Evolutionary conservation across 495 filamentous ascomycete genomes (phyloP).

Genomic region (Stereocaulon alpinum): DNA sequence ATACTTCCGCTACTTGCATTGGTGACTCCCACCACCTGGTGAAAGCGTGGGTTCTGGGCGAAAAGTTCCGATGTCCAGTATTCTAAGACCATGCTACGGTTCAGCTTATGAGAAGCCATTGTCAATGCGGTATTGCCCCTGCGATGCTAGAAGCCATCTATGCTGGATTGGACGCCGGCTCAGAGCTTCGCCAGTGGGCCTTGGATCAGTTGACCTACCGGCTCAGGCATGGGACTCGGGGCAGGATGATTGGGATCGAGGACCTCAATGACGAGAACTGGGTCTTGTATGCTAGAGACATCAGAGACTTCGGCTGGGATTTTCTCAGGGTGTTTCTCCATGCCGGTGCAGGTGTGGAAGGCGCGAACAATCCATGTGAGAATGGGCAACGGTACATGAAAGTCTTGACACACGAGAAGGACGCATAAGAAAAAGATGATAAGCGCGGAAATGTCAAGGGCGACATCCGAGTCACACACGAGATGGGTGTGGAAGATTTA

Average conservation of each 20-base stretch:
- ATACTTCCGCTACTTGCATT: too few relatives aligned
- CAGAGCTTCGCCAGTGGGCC: background rate
- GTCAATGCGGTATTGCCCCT: background rate
- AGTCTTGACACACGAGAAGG: background rate
- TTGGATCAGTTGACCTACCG: background rate
- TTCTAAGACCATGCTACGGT: background rate
- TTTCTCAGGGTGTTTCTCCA: background rate
- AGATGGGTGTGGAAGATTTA: background rate
- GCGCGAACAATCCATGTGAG: background rate
- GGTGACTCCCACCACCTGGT: background rate
- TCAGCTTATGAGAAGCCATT: background rate
- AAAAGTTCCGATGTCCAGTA: background rate
- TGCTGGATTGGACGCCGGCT: background rate
- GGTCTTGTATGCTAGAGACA: background rate
- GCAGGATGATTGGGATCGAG: background rate
- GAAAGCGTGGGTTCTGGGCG: background rate
- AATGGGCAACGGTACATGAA: background rate
- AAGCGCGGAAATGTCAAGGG: background rate
- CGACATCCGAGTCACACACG: background rate
- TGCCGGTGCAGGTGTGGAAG: background rate
- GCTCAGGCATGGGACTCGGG: background rate
- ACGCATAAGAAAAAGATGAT: background rate
- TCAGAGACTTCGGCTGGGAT: background rate
- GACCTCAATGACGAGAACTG: background rate
- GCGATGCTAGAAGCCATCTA: background rate